Evolutionary conservation across 768 basidiomycete genomes (phyloP).

Genomic region (Hypsizygus marmoreus): DNA sequence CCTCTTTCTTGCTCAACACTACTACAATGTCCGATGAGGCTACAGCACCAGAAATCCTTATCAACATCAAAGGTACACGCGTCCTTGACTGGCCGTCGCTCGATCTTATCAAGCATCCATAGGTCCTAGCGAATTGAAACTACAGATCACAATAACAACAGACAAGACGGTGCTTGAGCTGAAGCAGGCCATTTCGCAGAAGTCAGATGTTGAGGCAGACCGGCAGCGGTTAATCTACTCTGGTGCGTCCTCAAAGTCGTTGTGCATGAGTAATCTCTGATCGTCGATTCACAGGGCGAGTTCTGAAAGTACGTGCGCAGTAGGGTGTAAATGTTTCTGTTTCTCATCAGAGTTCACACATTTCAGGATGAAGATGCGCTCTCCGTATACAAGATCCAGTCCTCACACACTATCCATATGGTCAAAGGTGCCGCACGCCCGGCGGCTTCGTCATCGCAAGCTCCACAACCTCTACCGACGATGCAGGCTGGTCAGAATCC

Average conservation of each 20-base stretch:
- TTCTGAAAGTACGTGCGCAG: conserved; percentile 58
- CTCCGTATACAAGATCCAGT: conserved; percentile 87
- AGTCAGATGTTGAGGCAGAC: conserved; percentile 85
- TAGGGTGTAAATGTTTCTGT: neutral
- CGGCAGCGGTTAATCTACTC: conserved; percentile 92
- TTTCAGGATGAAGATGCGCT: conserved; percentile 79
- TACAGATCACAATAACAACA: conserved; percentile 78
- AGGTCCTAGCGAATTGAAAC: conserved; percentile 93
- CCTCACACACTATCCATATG: conserved; percentile 89
- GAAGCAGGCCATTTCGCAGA: conserved; percentile 85
- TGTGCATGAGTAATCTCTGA: neutral
- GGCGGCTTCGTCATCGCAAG: conserved; percentile 39
- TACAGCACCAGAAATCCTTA: conserved; percentile 53
- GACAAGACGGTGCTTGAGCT: conserved; percentile 89
- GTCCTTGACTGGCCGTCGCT: neutral
- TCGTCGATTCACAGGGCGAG: conserved; percentile 50
- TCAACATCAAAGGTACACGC: conserved; percentile 66
- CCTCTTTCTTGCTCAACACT: neutral
- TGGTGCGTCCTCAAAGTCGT: conserved; percentile 46
- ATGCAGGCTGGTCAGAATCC: conserved; percentile 94
- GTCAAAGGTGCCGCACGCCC: conserved; percentile 80
- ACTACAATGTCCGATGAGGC: conserved; percentile 52
- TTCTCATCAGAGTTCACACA: neutral
- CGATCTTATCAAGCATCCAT: neutral
- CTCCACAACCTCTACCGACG: conserved; percentile 67